Percentiles rank a stretch among this genome's conserved stretches.
These are phyloP conservation scores for Trypethelium eluteriae DNA, from an alignment of 495 filamentous ascomycete species.

Conservation along the genomic window DNA sequence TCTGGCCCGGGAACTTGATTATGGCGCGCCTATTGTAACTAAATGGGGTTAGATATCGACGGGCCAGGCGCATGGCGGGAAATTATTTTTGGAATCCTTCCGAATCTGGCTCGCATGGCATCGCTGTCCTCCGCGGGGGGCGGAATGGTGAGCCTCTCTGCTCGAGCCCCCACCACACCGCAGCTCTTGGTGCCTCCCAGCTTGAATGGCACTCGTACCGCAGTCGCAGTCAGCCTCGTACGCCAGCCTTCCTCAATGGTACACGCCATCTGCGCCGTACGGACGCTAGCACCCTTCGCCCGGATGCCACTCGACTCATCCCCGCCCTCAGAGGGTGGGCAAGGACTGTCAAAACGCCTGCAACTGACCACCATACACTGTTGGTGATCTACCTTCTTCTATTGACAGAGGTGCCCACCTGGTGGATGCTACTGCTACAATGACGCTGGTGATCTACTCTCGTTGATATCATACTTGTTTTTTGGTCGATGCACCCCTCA, in stretches of 20 bases:
- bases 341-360: neutral
- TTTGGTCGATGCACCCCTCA: neutral
- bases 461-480: slow-evolving; percentile 7
- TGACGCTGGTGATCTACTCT: slow-evolving; percentile 4
- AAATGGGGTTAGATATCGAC: neutral
- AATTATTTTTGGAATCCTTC: slow-evolving; percentile 11
- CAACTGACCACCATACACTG: slow-evolving; percentile 4
- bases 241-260: neutral
- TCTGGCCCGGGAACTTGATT: slow-evolving; percentile 10
- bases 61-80: neutral
- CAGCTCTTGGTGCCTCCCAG: neutral
- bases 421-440: neutral
- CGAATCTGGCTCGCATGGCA: neutral
- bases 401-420: slow-evolving; percentile 8
- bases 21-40: neutral
- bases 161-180: no score
- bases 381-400: slow-evolving; percentile 9
- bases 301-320: neutral
- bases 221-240: neutral
- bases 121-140: neutral
- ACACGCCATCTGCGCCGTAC: neutral
- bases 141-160: slow-evolving; percentile 9
- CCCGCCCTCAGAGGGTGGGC: neutral
- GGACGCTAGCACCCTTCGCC: neutral
- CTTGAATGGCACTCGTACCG: neutral